Conservation (phyloP, 2,329 filamentous ascomycete species). For the Ophiostoma sp. region DNA sequence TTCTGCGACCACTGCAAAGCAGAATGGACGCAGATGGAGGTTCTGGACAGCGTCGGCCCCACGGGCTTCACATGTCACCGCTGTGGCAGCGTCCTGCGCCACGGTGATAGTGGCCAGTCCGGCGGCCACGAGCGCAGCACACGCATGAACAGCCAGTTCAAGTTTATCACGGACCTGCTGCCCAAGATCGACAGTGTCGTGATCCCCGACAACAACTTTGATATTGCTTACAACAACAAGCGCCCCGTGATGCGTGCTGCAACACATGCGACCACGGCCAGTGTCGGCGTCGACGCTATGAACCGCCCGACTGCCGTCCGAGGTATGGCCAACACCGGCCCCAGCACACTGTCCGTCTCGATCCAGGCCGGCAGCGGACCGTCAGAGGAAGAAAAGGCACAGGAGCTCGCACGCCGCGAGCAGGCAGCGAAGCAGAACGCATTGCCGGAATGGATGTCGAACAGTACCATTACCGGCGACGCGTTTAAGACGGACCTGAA, state of each 20-base stretch:
- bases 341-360: conserved; percentile 63
- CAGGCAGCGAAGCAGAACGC: conserved; percentile 63
- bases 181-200: conserved; percentile 69
- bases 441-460: conserved; percentile 64
- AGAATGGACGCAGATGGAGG: conserved; percentile 86
- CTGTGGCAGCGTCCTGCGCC: conserved; percentile 61
- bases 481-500: conserved; percentile 45
- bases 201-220: conserved; percentile 70
- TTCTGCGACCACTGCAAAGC: conserved; percentile 74
- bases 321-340: conserved; percentile 60
- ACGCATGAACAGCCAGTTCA: conserved; percentile 71
- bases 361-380: conserved; percentile 62
- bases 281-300: conserved; percentile 51
- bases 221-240: conserved; percentile 58
- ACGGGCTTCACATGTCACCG: conserved; percentile 77
- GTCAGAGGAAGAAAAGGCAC: conserved; percentile 60
- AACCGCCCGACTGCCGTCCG: conserved; percentile 62
- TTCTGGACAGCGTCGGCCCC: conserved; percentile 67
- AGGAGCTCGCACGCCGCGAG: conserved; percentile 59
- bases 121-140: conserved; percentile 69
- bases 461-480: conserved; percentile 61
- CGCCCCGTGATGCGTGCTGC: conserved; percentile 62
- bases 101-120: conserved; percentile 60
- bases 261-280: conserved; percentile 58
- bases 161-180: conserved; percentile 69